Conservation (phyloP, 345 rosid species). For the Anacardium occidentale region DNA sequence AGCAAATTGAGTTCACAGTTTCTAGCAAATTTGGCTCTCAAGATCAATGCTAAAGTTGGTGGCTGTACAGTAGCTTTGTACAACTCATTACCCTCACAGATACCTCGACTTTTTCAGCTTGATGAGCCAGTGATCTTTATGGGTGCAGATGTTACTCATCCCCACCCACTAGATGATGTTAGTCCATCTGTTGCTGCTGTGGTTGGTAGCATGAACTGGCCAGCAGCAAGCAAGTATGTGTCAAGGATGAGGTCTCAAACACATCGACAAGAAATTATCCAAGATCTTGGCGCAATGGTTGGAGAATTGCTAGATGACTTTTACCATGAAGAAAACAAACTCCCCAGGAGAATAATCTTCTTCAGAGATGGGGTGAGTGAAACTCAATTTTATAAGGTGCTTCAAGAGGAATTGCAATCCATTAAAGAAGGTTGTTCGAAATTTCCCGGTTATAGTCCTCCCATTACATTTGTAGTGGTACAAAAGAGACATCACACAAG, state of each 20-base stretch:
- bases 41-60: slow-evolving; percentile 95
- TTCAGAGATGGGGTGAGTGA: slow-evolving; percentile 95
- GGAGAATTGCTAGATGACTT: slow-evolving; percentile 82
- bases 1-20: slow-evolving; percentile 80
- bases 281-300: slow-evolving; percentile 81
- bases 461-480: slow-evolving; percentile 78
- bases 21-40: slow-evolving; percentile 85
- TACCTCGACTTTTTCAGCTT: slow-evolving; percentile 61
- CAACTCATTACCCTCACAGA: slow-evolving; percentile 75
- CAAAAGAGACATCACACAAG: slow-evolving; percentile 96
- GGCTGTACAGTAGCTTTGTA: slow-evolving; percentile 85
- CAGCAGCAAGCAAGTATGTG: slow-evolving; percentile 81
- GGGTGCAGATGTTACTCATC: slow-evolving; percentile 99
- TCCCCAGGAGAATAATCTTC: slow-evolving; percentile 84
- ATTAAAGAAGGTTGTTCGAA: slow-evolving; percentile 63
- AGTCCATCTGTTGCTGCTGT: slow-evolving; percentile 98
- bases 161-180: slow-evolving; percentile 88
- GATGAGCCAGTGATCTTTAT: slow-evolving; percentile 92
- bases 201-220: slow-evolving; percentile 99
- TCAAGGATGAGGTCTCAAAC: slow-evolving; percentile 94
- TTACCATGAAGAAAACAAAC: slow-evolving; percentile 52
- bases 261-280: slow-evolving; percentile 89
- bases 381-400: slow-evolving; percentile 81
- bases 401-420: slow-evolving; percentile 72
- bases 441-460: slow-evolving; percentile 60